Conservation (phyloP, 1,284 basidiomycete species). For the Coniferiporia weirii region DNA sequence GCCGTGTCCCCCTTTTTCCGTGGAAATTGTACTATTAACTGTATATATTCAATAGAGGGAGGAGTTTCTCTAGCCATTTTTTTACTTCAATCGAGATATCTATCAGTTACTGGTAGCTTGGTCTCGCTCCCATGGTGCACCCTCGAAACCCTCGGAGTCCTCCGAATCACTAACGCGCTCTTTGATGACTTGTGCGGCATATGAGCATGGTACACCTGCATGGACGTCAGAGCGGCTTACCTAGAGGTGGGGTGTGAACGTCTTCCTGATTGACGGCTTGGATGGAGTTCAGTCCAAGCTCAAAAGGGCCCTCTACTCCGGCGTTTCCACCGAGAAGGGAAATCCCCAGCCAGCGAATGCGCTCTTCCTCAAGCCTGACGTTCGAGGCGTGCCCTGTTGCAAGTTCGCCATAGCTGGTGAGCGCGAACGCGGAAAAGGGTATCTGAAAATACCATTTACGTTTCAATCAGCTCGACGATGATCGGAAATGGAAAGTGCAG, state of each 20-base stretch:
- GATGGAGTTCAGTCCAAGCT: slow-evolving; percentile 71
- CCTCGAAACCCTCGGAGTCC: slow-evolving; percentile 6
- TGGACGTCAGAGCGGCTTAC: slow-evolving; percentile 27
- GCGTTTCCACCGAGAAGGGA: slow-evolving; percentile 78
- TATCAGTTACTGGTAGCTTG: not conserved
- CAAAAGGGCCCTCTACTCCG: slow-evolving; percentile 63
- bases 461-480: not conserved
- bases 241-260: slow-evolving; percentile 32
- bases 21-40: not conserved
- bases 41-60: not conserved
- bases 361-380: slow-evolving; percentile 71
- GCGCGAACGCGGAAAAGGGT: slow-evolving; percentile 75
- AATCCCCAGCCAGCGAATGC: slow-evolving; percentile 76
- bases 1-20: not conserved
- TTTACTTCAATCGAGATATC: not conserved
- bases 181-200: not conserved
- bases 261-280: slow-evolving; percentile 55
- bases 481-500: slow-evolving; percentile 2
- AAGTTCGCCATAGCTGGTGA: slow-evolving; percentile 80
- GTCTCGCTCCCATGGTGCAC: slow-evolving; percentile 12
- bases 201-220: not conserved
- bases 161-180: not conserved
- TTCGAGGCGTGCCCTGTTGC: slow-evolving; percentile 46
- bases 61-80: not conserved
- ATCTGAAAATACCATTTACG: slow-evolving; percentile 43